Base-by-base conservation (phyloP, 1,284 basidiomycete genomes). In the Trichosporon sp. region DNA sequence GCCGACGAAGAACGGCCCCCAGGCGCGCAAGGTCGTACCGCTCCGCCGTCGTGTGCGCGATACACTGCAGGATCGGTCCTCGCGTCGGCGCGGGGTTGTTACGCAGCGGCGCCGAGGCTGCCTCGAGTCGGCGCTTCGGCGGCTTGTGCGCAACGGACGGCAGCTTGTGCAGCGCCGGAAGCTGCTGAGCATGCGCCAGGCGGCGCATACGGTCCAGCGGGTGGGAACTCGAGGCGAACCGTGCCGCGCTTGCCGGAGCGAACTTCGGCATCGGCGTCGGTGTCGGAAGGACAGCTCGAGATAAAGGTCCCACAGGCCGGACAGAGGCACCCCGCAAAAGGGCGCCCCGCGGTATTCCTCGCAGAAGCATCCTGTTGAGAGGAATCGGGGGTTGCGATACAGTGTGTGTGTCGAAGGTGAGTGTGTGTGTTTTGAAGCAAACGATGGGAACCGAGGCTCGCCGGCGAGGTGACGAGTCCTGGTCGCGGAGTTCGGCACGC, bases 41-140 rank as follows among this genome's bases (percentile, higher is more conserved):
- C 60, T 79, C 79, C 0, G 79, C 79, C 0, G 78, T 79, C 2
- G 79, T 79, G 67, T 81, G 79, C n/a, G 79, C 78, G 36, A 81
- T 76, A 62, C 78, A 80, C 56, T 78, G 75, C 31, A 80, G 66
- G 11, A 79, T 73, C 1, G 79, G 79, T n/a, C 79, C 78, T 10
- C 79, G 73, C 3, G 77, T 78, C 16, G 70, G 71, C 1, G 78
- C 74, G 0, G 75, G 71, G 21, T 73, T 75, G 61, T 77, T 77
- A 44, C 79, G 72, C 11, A 81, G 69, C 13, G 78, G 78, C 62
- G 74, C 73, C 10, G 78, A 80, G 9, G 77, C 77, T 16, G 78
- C 78, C 66, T 79, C 78, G n/a, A 80, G 70, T 32, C 79, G 73
- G 10, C 78, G 69, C 69, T 79, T 79, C 25, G 79, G 77, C 19